Evolutionary conservation across 1,139 yeast genomes (phyloP).

Genomic region (Taphrina sp.): DNA sequence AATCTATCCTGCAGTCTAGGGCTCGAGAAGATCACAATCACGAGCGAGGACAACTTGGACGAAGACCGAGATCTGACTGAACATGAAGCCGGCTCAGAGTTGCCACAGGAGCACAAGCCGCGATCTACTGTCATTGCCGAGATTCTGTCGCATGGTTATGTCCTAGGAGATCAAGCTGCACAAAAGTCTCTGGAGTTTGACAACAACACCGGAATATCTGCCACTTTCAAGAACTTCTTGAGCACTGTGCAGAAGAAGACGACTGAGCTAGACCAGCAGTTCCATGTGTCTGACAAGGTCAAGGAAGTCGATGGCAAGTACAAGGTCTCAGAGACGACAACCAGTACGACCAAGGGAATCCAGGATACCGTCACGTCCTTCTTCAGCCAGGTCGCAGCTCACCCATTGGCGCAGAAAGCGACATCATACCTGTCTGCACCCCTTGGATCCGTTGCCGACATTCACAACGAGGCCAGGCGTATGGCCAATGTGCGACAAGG

Average conservation of each 20-base stretch:
- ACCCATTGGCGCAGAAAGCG: conserved; percentile 53
- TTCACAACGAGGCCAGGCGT: conserved; percentile 71
- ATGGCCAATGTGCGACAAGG: conserved; percentile 56
- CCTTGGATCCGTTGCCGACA: conserved; percentile 45
- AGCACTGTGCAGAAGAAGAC: conserved; percentile 41
- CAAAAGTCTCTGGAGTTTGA: conserved; percentile 60
- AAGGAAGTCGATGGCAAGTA: conserved; percentile 54
- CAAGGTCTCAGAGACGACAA: conserved; percentile 56
- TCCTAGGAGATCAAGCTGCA: conserved; percentile 61
- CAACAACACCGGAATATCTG: conserved; percentile 60
- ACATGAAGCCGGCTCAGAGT: conserved; percentile 46
- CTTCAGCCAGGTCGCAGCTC: conserved; percentile 51
- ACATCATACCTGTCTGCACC: conserved; percentile 49
- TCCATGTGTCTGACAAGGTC: conserved; percentile 58
- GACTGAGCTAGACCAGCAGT: conserved; percentile 55
- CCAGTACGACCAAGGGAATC: conserved; percentile 40
- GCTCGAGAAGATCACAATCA: conserved; percentile 41
- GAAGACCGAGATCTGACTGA: conserved; percentile 30
- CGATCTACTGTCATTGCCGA: conserved; percentile 74
- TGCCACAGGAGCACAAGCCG: conserved; percentile 75
- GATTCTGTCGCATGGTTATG: conserved; percentile 69
- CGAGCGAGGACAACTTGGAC: conserved; percentile 38
- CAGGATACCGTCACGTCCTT: conserved; percentile 49
- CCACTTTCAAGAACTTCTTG: conserved; percentile 58
- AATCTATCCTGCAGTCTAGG: conserved; percentile 41